Evolutionary conservation across 2,329 filamentous ascomycete genomes (phyloP), one percentile per base, ranked within the genome.

Genomic region (Aureobasidium pullulans): DNA sequence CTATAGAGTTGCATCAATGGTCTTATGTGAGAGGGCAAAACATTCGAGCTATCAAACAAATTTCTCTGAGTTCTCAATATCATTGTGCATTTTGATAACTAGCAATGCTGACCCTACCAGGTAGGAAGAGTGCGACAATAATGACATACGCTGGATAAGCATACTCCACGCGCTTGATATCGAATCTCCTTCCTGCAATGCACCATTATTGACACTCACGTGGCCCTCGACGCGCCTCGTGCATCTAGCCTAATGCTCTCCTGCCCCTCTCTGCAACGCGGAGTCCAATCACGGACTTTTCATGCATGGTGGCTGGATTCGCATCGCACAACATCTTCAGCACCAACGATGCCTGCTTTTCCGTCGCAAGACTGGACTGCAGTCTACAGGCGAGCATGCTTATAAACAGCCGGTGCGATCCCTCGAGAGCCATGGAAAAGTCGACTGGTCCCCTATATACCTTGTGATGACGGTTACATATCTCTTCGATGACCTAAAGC

Each of bases 211-310:
- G 34, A 39, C 6, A 6, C 52, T 56, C 52, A 46, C 52, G 52
- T 56, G 52, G 52, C 29, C 52, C 40, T 56, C 13, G 31, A 56
- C 28, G 40, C 40, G 52, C 52, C 52, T 15, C 36, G 19, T 50
- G 44, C 29, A 48, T 9, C 34, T 32, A 36, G 23, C 3, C 11
- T 5, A 29, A 15, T n/a, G 15, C 3, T 34, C 39, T 53, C 29
- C 48, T 52, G 37, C 49, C 37, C 49, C 37, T 53, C 49, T 43
- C 28, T 52, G 48, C 37, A 32, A 9, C 49, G 49, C 9, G 10
- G 19, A 16, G 23, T 40, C 49, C 49, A 53, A 53, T 43, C 28
- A 53, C 8, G 49, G 28, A 40, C 36, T n/a, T 53, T 6, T 16
- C 28, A 34, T 43, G 49, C 39, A 32, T 15, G 7, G 29, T 34